phyloP scores from a whole-genome alignment of 495 filamentous ascomycete genomes.

The Aspergillus kassunensis region DNA sequence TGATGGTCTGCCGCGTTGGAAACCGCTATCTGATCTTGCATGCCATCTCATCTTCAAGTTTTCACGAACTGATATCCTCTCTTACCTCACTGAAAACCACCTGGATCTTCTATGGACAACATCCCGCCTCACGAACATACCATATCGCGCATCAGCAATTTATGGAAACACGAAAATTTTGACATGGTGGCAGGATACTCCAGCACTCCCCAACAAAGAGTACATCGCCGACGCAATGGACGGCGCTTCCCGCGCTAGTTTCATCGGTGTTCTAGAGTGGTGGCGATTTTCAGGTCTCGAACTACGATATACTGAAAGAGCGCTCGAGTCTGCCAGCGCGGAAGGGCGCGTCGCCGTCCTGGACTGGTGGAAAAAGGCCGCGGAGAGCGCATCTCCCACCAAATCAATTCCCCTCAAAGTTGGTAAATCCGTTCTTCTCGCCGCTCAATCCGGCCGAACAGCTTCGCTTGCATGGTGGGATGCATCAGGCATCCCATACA shows the following conservation, averaged over 20 bases:
- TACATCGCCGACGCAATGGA: conserved; percentile 78
- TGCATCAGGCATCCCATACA: conserved; percentile 66
- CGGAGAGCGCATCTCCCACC: conserved; percentile 22
- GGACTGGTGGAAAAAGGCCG: conserved; percentile 82
- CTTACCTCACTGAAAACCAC: conserved; percentile 72
- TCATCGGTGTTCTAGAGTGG: conserved; percentile 84
- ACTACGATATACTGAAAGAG: conserved; percentile 77
- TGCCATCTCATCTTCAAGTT: conserved; percentile 92
- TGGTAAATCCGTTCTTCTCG: conserved; percentile 73
- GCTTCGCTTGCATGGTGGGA: conserved; percentile 80
- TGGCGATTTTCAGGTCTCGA: conserved; percentile 78
- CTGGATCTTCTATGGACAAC: conserved; percentile 77
- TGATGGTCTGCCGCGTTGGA: conserved; percentile 59
- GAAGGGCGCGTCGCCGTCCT: conserved; percentile 80
- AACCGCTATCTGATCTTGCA: conserved; percentile 71
- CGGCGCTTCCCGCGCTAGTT: conserved; percentile 76
- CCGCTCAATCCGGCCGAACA: conserved; percentile 72
- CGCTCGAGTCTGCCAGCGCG: conserved; percentile 78
- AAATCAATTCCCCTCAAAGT: conserved; percentile 61
- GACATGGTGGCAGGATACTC: conserved; percentile 81
- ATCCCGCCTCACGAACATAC: conserved; percentile 76
- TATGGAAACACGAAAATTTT: conserved; percentile 83
- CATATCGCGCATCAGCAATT: conserved; percentile 77
- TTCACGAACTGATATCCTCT: conserved; percentile 69
- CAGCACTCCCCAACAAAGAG: conserved; percentile 74